Evolutionary conservation across 345 rosid genomes (phyloP), one percentile per base, ranked within the genome.

Genomic region (Viola odorata): DNA sequence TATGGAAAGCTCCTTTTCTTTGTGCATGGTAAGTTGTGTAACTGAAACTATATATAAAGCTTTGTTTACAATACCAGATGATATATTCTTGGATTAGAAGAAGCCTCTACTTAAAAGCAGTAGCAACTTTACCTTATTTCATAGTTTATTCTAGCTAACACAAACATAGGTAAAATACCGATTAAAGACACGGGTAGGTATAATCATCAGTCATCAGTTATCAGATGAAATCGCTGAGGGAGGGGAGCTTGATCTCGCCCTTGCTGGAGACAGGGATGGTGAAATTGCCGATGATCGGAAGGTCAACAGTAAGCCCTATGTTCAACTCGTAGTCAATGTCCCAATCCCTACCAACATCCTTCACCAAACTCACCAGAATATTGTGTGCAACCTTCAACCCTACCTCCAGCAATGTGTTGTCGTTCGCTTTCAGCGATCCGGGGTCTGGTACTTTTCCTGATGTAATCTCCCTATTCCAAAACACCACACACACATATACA

Each of bases 221-320:
- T 23, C 32, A 23, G 53, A 86, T 80, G 59, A 74, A 6, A 75
- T 88, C 95, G 7, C 75, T 58, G 50, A 91, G 70, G 4, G 85
- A 70, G 12, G 98, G 98, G 41, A 88, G 95, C 81, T 91, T 91
- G 78, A 88, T 54, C 70, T 86, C 91, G 49, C 98, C 98, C 74
- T 83, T 76, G 53, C 51, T 81, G 10, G 85, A 76, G 60, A 91
- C 49, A 56, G 96, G 92, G 40, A 91, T 78, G 51, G 88, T 88
- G 61, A 91, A 61, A 63, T 83, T 63, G 14, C 96, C 98, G 11
- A 88, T 12, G 57, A 91, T 45, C 8, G 98, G 98, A 47, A 91
- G 76, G 58, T 91, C 98, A 55, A 91, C 65, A 67, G 75, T 72
- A 57, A 91, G 82, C 15, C 85, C 87, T 60, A 91, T 37, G 41